Base-by-base conservation (phyloP, 1,284 basidiomycete genomes). In the Ceratobasidium sp. region DNA sequence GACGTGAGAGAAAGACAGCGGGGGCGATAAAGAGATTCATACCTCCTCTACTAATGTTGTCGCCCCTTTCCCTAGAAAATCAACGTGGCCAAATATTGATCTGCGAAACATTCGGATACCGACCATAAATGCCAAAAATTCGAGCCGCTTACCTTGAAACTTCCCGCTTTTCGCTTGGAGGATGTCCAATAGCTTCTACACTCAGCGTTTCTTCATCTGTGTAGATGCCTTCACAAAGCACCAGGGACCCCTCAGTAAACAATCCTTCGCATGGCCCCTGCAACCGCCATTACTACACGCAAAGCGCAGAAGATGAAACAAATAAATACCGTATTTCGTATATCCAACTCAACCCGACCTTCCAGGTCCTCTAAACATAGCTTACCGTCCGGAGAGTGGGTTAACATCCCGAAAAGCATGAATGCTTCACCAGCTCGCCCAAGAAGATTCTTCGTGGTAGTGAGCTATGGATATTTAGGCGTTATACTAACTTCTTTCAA, bases 221-320 rank as follows among this genome's bases (percentile, higher is more conserved):
- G 83, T 99, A 99, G 82, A 97, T 95, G 46, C 98, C 98, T 85
- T 99, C 98, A 0, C 99, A 92, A 10, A 99, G 89, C 1, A 96
- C 95, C 85, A 98, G 94, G 79, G 93, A 96, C 0, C 98, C 98
- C 84, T 99, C 97, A 0, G 97, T 98, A 83, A 99, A 99, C 17
- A 99, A 85, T 0, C 98, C 98, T 84, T 98, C 97, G 61, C 96
- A 96, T 5, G 97, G 97, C 79, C 95, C 94, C 96, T 96, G 80
- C 10, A 15, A 33, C 48, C 38, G 80, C 78, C 26, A n/a, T 42
- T 70, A 52, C 62, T 48, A 74, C 33, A 28, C 61, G 2, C 28
- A 65, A 28, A 1, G 7, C 3, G 13, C 2, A 26, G 44, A n/a
- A n/a, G 44, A 46, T 10, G 48, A 46, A 48, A 7, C 40, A 9